phyloP scores from a whole-genome alignment of 2,329 filamentous ascomycete species.

The Xylaria polymorpha region DNA sequence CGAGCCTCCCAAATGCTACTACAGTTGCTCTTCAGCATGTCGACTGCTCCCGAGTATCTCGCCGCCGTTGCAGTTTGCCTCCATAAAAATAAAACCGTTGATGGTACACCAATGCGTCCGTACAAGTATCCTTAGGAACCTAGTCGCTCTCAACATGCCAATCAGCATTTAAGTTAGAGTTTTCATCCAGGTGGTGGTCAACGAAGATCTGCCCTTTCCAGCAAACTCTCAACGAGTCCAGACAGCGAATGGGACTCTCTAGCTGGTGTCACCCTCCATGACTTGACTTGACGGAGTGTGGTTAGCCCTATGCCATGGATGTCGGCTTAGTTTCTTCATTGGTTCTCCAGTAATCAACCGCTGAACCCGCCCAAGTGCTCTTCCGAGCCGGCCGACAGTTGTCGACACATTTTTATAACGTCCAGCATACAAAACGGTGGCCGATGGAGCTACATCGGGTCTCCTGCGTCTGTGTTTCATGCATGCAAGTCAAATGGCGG shows the following conservation, averaged over 20 bases:
- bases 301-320: slow-evolving; percentile 23
- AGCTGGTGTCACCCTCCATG: slow-evolving; percentile 31
- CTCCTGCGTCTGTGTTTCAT: slow-evolving; percentile 47
- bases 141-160: slow-evolving; percentile 22
- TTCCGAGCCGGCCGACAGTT: slow-evolving; percentile 31
- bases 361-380: slow-evolving; percentile 32
- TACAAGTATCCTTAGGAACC: slow-evolving; percentile 13
- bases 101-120: slow-evolving; percentile 18
- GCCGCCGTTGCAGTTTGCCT: slow-evolving; percentile 12
- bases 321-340: slow-evolving; percentile 22
- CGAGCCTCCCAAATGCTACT: not conserved
- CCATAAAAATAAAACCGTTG: slow-evolving; percentile 12
- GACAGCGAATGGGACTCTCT: slow-evolving; percentile 22
- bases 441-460: slow-evolving; percentile 42
- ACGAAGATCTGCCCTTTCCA: slow-evolving; percentile 33
- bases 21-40: slow-evolving; percentile 8
- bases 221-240: slow-evolving; percentile 27
- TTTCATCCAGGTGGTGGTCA: slow-evolving; percentile 28
- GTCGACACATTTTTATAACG: slow-evolving; percentile 19
- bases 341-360: slow-evolving; percentile 36
- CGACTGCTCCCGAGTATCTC: slow-evolving; percentile 5
- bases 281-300: slow-evolving; percentile 18
- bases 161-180: slow-evolving; percentile 23
- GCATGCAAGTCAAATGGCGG: slow-evolving; percentile 46
- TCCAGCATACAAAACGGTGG: slow-evolving; percentile 37